phyloP scores from a whole-genome alignment of 1,284 basidiomycete genomes.

The Schizophyllum commune region DNA sequence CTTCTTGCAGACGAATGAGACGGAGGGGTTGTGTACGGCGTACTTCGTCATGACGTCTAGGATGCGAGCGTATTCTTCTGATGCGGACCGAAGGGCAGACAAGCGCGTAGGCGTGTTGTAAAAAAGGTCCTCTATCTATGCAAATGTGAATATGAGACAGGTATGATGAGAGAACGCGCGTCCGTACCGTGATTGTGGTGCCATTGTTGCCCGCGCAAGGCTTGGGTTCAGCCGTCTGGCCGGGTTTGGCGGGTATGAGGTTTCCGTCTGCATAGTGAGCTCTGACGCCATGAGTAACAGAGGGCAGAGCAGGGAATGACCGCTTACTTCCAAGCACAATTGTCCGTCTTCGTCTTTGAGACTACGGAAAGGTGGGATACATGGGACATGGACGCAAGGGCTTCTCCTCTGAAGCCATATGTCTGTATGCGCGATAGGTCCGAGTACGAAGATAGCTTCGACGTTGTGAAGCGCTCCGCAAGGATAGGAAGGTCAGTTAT shows the following conservation, averaged over 20 bases:
- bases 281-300: conserved; percentile 33
- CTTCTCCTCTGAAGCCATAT: conserved; percentile 97
- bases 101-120: conserved; percentile 90
- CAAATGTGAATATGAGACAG: background rate
- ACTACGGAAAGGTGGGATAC: conserved; percentile 85
- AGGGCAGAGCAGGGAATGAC: background rate
- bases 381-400: conserved; percentile 93
- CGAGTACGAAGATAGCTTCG: conserved; percentile 82
- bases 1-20: conserved; percentile 91
- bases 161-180: conserved; percentile 1
- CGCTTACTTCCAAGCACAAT: conserved; percentile 83
- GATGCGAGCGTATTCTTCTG: conserved; percentile 91
- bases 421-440: conserved; percentile 85
- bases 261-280: conserved; percentile 74
- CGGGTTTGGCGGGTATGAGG: conserved; percentile 62
- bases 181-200: conserved; percentile 75
- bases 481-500: conserved; percentile 82
- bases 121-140: conserved; percentile 92
- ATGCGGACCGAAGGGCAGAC: conserved; percentile 76
- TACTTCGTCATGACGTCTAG: conserved; percentile 94
- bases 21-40: conserved; percentile 84
- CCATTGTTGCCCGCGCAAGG: conserved; percentile 94
- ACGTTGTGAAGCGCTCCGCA: conserved; percentile 94
- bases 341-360: conserved; percentile 79
- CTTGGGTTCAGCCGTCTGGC: conserved; percentile 67